phyloP scores from a whole-genome alignment of 345 rosid species.

The Populus davidiana region DNA sequence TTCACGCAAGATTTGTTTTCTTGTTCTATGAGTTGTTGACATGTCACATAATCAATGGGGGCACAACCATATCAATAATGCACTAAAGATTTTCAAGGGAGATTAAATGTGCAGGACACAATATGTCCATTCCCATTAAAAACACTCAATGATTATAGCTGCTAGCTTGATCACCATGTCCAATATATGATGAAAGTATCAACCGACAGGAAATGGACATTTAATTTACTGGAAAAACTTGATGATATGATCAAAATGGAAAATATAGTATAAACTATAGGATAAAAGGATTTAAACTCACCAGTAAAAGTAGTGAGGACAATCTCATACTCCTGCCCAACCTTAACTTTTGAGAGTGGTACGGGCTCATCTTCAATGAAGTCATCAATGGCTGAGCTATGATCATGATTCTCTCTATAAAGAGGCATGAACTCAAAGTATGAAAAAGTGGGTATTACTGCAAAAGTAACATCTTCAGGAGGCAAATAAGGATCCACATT shows the following conservation, averaged over 20 bases:
- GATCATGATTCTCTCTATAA: constrained; percentile 42
- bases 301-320: constrained; percentile 96
- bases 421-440: constrained; percentile 94
- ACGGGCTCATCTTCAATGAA: constrained; percentile 73
- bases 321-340: constrained; percentile 80
- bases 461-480: constrained; percentile 72
- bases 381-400: constrained; percentile 38
- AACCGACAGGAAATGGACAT: background rate
- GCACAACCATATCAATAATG: background rate
- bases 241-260: background rate
- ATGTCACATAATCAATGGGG: background rate
- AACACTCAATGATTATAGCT: background rate
- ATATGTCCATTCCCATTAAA: background rate
- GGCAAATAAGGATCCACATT: constrained; percentile 70
- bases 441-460: constrained; percentile 77
- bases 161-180: background rate
- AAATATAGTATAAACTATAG: background rate
- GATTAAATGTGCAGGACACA: background rate
- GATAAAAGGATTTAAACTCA: constrained; percentile 12
- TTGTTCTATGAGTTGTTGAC: background rate
- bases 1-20: background rate
- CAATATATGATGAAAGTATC: background rate
- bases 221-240: no score
- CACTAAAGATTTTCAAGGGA: background rate
- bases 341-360: constrained; percentile 64